Percentiles rank a stretch among this genome's conserved stretches.
Conservation (phyloP, 2,329 filamentous ascomycete genomes). For the Dryadomyces quercus-mongolicae region DNA sequence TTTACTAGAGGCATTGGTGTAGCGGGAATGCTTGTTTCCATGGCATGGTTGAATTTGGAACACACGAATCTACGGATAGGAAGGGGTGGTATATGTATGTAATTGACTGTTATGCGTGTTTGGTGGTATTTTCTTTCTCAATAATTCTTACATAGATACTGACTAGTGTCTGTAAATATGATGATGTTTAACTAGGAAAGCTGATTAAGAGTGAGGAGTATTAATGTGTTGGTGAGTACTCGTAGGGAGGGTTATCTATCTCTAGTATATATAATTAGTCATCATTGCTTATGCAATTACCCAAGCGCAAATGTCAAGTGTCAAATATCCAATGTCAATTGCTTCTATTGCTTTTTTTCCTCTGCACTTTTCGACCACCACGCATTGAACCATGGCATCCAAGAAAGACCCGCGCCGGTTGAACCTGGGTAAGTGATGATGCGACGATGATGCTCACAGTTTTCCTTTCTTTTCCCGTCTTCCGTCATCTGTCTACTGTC, state of each 20-base stretch:
- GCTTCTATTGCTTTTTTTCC: background rate
- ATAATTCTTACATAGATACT: too few relatives aligned
- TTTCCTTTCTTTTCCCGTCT: background rate
- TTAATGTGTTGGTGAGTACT: too few relatives aligned
- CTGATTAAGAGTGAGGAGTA: too few relatives aligned
- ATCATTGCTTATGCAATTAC: too few relatives aligned
- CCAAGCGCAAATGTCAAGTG: too few relatives aligned
- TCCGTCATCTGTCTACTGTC: too few relatives aligned
- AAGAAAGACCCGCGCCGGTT: conserved; percentile 12
- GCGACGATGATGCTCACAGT: too few relatives aligned
- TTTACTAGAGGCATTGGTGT: conserved; percentile 2
- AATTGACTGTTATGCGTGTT: background rate
- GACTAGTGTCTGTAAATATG: too few relatives aligned
- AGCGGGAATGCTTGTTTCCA: conserved; percentile 1
- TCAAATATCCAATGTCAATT: too few relatives aligned
- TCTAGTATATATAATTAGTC: background rate
- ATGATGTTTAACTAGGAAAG: background rate
- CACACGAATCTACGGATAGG: background rate
- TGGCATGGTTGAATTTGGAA: background rate
- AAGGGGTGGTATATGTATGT: background rate
- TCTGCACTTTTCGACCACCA: background rate
- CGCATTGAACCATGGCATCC: conserved; percentile 5
- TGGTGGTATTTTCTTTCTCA: background rate
- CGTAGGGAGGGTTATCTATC: too few relatives aligned
- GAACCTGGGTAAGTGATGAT: conserved; percentile 9